phyloP scores from a whole-genome alignment of 2,329 filamentous ascomycete genomes.

The Fusarium sacchari region DNA sequence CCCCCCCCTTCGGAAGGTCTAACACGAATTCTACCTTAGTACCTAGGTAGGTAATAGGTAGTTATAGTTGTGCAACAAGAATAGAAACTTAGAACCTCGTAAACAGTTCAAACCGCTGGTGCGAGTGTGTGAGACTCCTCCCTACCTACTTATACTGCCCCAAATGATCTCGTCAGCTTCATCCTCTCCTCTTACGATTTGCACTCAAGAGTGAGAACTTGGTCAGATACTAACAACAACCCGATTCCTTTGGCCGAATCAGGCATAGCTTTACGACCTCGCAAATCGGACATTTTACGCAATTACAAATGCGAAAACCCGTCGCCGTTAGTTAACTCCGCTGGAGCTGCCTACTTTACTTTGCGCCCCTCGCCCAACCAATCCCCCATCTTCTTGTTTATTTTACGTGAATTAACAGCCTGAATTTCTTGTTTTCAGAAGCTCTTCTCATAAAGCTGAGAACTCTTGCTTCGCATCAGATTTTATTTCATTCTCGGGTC shows the following conservation, averaged over 20 bases:
- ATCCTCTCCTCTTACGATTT: conserved; percentile 5
- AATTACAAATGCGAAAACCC: conserved; percentile 36
- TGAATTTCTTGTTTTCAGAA: conserved; percentile 1
- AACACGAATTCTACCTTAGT: background rate
- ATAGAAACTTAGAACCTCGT: conserved; percentile 3
- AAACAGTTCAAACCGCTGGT: background rate
- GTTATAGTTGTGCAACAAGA: conserved; percentile 12
- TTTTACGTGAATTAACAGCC: conserved; percentile 15
- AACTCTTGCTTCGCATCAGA: conserved; percentile 3
- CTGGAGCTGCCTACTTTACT: conserved; percentile 14
- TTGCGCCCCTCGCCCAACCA: conserved; percentile 14
- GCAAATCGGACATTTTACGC: conserved; percentile 41
- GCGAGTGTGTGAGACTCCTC: conserved; percentile 9
- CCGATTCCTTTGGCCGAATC: conserved; percentile 11
- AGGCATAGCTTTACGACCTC: conserved; percentile 22
- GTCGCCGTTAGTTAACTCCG: conserved; percentile 35
- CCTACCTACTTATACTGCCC: background rate
- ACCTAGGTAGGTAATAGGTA: background rate
- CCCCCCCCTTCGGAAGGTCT: background rate
- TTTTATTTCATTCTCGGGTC: background rate
- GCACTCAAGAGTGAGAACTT: conserved; percentile 14
- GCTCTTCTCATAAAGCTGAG: background rate
- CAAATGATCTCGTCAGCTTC: conserved; percentile 20
- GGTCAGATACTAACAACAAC: conserved; percentile 24
- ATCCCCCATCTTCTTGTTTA: conserved; percentile 17